A percentile compares a stretch with the other conserved stretches of the same genome.
These are phyloP conservation scores for Solanum neorickii DNA, from an alignment of 257 asterid species.

Conservation along the genomic window DNA sequence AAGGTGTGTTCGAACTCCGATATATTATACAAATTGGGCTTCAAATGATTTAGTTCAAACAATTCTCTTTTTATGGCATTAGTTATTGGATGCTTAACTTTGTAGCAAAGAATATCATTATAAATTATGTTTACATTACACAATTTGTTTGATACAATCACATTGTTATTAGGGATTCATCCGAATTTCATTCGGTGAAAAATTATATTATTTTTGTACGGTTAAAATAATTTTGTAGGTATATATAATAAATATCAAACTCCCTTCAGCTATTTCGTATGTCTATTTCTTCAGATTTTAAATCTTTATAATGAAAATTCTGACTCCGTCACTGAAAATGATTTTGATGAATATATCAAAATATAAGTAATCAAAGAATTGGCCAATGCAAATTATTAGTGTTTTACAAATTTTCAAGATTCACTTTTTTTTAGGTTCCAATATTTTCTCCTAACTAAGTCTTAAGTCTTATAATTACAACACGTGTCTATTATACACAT, in stretches of 20 bases:
- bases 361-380: too few relatives aligned
- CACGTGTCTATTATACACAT: not conserved
- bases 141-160: not conserved
- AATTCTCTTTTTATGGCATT: not conserved
- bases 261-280: too few relatives aligned
- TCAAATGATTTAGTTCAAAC: not conserved
- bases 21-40: not conserved
- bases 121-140: not conserved
- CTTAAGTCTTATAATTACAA: not conserved
- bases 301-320: too few relatives aligned
- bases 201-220: too few relatives aligned
- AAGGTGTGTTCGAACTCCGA: not conserved
- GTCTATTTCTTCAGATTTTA: too few relatives aligned
- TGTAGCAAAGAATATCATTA: not conserved
- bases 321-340: too few relatives aligned
- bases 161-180: too few relatives aligned
- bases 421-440: not conserved
- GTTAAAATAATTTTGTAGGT: too few relatives aligned
- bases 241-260: too few relatives aligned
- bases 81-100: not conserved
- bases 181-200: fast-evolving
- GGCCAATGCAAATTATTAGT: not conserved
- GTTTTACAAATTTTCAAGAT: not conserved
- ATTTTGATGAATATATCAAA: too few relatives aligned
- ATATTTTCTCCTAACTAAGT: not conserved